phyloP scores from a whole-genome alignment of 2,329 filamentous ascomycete species.

The Bertia moriformis region DNA sequence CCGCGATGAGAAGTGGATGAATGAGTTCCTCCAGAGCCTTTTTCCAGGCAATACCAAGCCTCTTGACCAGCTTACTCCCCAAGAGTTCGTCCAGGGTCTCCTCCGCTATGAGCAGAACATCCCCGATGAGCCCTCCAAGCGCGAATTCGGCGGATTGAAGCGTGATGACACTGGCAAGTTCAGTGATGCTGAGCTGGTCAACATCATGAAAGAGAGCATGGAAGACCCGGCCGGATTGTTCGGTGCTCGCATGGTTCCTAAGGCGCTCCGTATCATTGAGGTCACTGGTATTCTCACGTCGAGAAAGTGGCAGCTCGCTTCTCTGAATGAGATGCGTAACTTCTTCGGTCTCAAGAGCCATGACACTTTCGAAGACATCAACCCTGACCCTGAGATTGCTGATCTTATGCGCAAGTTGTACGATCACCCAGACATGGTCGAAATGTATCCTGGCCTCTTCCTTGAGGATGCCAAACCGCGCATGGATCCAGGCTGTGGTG shows the following conservation, averaged over 20 bases:
- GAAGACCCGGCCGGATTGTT: slow-evolving; percentile 38
- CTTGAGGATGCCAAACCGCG: slow-evolving; percentile 20
- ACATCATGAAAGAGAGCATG: slow-evolving; percentile 33
- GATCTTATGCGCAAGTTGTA: slow-evolving; percentile 35
- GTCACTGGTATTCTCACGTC: slow-evolving; percentile 45
- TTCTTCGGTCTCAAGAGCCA: slow-evolving; percentile 42
- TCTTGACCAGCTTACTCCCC: neutral
- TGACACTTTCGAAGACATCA: slow-evolving; percentile 42
- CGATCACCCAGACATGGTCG: slow-evolving; percentile 44
- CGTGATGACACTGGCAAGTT: slow-evolving; percentile 33
- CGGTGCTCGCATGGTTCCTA: slow-evolving; percentile 38
- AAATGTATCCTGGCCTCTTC: slow-evolving; percentile 38
- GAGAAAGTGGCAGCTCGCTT: slow-evolving; percentile 39
- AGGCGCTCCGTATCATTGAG: slow-evolving; percentile 37
- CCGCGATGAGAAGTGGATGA: slow-evolving; percentile 15
- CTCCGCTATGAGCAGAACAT: slow-evolving; percentile 27
- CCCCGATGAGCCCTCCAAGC: slow-evolving; percentile 32
- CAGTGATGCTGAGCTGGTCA: slow-evolving; percentile 38
- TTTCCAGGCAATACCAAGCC: slow-evolving; percentile 4
- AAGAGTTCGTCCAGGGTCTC: no score
- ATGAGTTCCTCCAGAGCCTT: slow-evolving; percentile 9
- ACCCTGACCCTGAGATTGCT: slow-evolving; percentile 34
- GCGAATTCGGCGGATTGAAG: slow-evolving; percentile 32
- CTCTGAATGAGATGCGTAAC: slow-evolving; percentile 47
- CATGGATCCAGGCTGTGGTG: slow-evolving; percentile 17